These are phyloP conservation scores for Tricholoma furcatifolium DNA, from an alignment of 768 basidiomycete species.

Conservation along the genomic window DNA sequence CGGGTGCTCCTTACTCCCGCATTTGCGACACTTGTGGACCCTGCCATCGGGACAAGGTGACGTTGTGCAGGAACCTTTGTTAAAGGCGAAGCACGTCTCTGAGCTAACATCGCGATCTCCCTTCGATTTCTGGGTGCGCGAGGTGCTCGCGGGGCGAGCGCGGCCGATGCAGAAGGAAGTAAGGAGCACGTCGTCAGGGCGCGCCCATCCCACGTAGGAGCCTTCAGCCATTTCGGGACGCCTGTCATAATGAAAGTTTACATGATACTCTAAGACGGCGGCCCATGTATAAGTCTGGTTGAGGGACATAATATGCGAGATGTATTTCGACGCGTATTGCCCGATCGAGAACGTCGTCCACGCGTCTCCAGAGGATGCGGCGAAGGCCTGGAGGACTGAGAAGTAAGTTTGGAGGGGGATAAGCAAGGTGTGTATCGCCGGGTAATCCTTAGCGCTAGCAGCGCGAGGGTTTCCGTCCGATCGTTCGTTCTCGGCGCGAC, in stretches of 20 bases:
- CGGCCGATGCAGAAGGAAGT: neutral
- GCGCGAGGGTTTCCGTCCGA: neutral
- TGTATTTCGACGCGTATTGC: neutral
- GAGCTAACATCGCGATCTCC: neutral
- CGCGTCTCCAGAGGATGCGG: neutral
- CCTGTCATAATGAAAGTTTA: neutral
- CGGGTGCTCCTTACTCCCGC: conserved; percentile 6
- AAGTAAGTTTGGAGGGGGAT: neutral
- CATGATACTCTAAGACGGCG: conserved; percentile 2
- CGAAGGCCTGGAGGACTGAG: too few relatives aligned
- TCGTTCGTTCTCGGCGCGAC: neutral
- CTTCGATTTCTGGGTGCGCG: neutral
- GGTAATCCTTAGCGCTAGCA: neutral
- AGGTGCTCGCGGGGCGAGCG: neutral
- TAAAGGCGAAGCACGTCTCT: conserved; percentile 19
- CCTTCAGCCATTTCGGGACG: neutral
- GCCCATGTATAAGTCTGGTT: too few relatives aligned
- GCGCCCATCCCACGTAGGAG: neutral
- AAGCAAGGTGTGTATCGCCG: neutral
- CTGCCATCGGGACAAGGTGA: conserved; percentile 12
- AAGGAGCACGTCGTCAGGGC: neutral
- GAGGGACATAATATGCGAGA: neutral
- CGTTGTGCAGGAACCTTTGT: conserved; percentile 12
- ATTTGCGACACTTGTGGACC: conserved; percentile 19
- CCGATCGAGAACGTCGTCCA: neutral